A percentile compares a stretch with the other conserved stretches of the same genome.
Conservation (phyloP, 192 early-diverging fungal species). For the Haplosporangium gracile region DNA sequence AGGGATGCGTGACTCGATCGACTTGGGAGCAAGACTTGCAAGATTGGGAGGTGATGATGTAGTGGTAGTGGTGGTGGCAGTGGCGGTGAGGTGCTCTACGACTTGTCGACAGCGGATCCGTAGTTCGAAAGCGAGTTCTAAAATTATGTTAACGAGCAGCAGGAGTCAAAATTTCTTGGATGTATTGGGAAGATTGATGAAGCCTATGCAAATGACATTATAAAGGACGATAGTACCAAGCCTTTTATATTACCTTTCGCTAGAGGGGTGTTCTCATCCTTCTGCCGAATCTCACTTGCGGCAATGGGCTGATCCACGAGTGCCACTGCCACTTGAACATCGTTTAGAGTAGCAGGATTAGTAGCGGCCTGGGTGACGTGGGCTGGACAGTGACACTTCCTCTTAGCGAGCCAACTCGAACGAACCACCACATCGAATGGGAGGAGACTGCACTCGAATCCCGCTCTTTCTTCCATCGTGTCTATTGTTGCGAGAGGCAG, state of each 20-base stretch:
- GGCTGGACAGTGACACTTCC: neutral
- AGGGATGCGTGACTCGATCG: neutral
- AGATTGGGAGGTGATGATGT: neutral
- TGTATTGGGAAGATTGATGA: too few relatives aligned
- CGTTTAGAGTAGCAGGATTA: neutral
- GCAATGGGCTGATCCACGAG: too few relatives aligned
- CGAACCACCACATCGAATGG: neutral
- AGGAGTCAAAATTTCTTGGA: neutral
- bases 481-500: neutral
- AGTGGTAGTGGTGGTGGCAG: neutral
- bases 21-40: too few relatives aligned
- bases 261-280: too few relatives aligned
- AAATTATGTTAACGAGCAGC: neutral
- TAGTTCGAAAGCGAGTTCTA: slow-evolving; percentile 13
- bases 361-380: neutral
- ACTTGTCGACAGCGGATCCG: slow-evolving; percentile 15
- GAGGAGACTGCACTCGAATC: neutral
- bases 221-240: too few relatives aligned
- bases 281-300: too few relatives aligned
- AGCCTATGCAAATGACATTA: too few relatives aligned
- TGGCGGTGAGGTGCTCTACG: neutral
- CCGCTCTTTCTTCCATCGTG: neutral
- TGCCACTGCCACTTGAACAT: too few relatives aligned
- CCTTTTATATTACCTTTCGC: too few relatives aligned
- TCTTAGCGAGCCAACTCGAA: neutral